Evolutionary conservation across 768 basidiomycete species (phyloP), one percentile per base, ranked within the genome.

Genomic region (Mycena latifolia): DNA sequence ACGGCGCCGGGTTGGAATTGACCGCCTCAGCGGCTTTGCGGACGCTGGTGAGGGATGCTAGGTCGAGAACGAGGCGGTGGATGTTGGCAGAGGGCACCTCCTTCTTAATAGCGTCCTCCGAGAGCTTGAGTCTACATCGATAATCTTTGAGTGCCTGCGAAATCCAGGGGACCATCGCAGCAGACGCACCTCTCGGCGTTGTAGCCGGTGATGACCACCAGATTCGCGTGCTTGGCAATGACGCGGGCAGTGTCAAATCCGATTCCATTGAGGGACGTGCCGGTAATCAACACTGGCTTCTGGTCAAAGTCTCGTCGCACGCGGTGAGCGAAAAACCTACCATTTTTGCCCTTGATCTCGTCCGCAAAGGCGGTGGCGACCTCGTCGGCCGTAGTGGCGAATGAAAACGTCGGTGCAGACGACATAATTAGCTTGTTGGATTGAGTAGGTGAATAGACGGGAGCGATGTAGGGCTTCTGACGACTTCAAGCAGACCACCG

Each of bases 211-310:
- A 55, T 43, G 25, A 45, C 28, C 6, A 55, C 39, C 17, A 55
- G 55, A 20, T 45, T 55, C 35, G 53, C 53, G 24, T 55, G 24
- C 53, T 55, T 55, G 24, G n/a, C n/a, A n/a, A n/a, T n/a, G n/a
- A n/a, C n/a, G n/a, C n/a, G n/a, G n/a, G n/a, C n/a, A n/a, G n/a
- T 20, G 20, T 55, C 55, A n/a, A 43, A 55, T 4, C 55, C 55
- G 29, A 55, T 43, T 12, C 55, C 55, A 22, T 55, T 55, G 17
- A 55, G 12, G 9, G 55, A 55, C 0, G 55, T 45, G 24, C 55
- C 55, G 6, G 55, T 55, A 29, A 55, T 55, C 7, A 55, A 31
- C 4, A 41, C 55, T 55, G 25, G 11, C 31, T 5, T 33, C 24
- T 15, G 24, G 46, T 27, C 14, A 15, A 17, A 25, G 9, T 14